Evolutionary conservation across 495 filamentous ascomycete genomes (phyloP), one percentile per base, ranked within the genome.

Genomic region (Aspergillus conjunctus): DNA sequence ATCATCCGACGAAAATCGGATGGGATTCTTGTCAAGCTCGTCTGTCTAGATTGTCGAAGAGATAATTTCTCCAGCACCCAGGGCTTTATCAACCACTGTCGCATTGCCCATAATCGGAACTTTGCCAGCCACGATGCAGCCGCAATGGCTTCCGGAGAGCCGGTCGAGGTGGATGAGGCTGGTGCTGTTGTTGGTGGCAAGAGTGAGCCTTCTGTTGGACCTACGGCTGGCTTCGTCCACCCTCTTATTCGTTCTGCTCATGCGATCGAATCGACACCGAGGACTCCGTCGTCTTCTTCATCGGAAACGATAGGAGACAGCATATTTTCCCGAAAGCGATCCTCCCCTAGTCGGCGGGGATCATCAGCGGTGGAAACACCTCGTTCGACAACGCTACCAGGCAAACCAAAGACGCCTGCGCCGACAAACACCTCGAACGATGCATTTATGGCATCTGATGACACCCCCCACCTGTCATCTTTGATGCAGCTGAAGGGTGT

Each of bases 71-170:
- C 89, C 46, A 97, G 92, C 72, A 91, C 91, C 1, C 94, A 98
- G 72, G 94, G 94, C 3, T 98, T 98, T 68, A 93, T 98, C 77
- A 98, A 98, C 65, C 94, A 98, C 67, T 97, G 92, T 67, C 92
- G 94, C 44, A 97, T 98, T 58, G 91, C 93, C 9, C 94, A 98
- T 73, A 87, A 86, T 60, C 83, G 91, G 51, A 91, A 92, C 54
- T 97, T 91, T 77, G 88, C 91, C 67, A 97, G 91, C 66, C 94
- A 98, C 66, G 93, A 97, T 68, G 91, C 91, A 55, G 94, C 94
- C 44, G 94, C 94, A n/a, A 79, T 91, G 34, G 90, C 88, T 21
- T 93, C 91, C 55, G 94, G 94, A 32, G 85, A 91, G 62, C 84
- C 88, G 2, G 86, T 96, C 46, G 91, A 96, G 59, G 77, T 84